phyloP scores from a whole-genome alignment of 305 asterid species.

The Plantago coronopus region DNA sequence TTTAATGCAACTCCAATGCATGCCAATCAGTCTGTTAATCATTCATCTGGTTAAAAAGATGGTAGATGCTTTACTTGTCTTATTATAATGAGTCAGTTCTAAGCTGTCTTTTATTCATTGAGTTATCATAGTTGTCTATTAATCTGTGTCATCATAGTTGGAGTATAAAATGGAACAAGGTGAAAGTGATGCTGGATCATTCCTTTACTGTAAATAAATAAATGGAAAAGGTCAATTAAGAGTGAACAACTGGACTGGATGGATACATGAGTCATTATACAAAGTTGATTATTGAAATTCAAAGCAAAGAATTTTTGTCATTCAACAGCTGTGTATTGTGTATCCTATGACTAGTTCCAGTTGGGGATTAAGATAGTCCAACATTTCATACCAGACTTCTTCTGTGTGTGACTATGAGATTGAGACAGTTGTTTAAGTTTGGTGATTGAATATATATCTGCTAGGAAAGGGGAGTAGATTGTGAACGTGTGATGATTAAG shows the following conservation, averaged over 20 bases:
- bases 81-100: neutral
- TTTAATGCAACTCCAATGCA: too few relatives aligned
- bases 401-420: neutral
- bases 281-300: constrained; percentile 11
- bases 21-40: neutral
- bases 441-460: neutral
- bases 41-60: neutral
- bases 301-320: neutral
- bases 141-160: neutral
- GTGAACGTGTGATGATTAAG: neutral
- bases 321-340: constrained; percentile 18
- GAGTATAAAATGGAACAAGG: neutral
- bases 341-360: neutral
- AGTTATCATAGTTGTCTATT: neutral
- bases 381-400: neutral
- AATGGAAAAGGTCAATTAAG: neutral
- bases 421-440: neutral
- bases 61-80: neutral
- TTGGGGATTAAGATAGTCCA: neutral
- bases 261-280: neutral
- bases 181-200: neutral
- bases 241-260: constrained; percentile 2
- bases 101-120: neutral
- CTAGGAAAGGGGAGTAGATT: neutral
- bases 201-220: neutral